phyloP scores from a whole-genome alignment of 345 rosid genomes.

The Orychophragmus violaceus region DNA sequence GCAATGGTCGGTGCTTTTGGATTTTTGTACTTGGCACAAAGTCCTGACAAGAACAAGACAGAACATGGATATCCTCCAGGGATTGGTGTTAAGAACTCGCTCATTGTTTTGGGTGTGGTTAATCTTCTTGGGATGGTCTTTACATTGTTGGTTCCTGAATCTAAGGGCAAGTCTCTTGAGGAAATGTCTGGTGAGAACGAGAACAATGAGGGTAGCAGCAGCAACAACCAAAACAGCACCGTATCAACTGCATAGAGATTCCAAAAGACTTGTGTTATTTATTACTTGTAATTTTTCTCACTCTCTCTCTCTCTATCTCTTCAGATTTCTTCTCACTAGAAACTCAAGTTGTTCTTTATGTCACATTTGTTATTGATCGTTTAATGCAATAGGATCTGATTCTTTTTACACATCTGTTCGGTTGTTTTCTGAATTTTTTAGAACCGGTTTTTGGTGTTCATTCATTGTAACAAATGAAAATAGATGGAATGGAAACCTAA shows the following conservation, averaged over 20 bases:
- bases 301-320: not conserved
- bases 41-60: constrained; percentile 55
- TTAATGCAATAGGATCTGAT: constrained; percentile 23
- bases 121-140: constrained; percentile 59
- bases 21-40: constrained; percentile 75
- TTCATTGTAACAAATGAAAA: not conserved
- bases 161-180: constrained; percentile 76
- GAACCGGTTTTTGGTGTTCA: not conserved
- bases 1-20: constrained; percentile 86
- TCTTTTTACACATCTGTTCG: not conserved
- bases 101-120: constrained; percentile 50
- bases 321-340: constrained; percentile 5
- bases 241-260: constrained; percentile 26
- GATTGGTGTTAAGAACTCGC: constrained; percentile 75
- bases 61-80: constrained; percentile 90
- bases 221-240: constrained; percentile 18
- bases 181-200: constrained; percentile 79
- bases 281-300: not conserved
- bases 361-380: not conserved
- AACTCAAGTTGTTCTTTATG: not conserved
- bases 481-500: not conserved
- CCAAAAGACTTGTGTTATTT: not conserved
- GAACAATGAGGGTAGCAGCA: constrained; percentile 18
- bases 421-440: not conserved
- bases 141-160: constrained; percentile 80